Conservation (phyloP, 2,329 filamentous ascomycete genomes). For the Pseudovirgaria hyperparasitica region DNA sequence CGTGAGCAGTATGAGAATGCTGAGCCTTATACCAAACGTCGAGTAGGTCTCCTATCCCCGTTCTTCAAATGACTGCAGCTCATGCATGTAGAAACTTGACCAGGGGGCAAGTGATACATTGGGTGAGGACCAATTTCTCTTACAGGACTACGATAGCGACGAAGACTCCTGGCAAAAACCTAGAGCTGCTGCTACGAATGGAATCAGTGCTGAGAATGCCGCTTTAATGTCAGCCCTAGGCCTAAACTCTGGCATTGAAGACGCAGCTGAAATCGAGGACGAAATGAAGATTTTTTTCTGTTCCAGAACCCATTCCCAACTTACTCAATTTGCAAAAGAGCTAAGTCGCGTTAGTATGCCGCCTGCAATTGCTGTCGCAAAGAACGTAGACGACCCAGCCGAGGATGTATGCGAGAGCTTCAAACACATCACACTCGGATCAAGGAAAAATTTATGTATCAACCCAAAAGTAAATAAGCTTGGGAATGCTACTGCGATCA, state of each 20-base stretch:
- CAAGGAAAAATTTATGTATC: constrained; percentile 79
- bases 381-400: constrained; percentile 5
- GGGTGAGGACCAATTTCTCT: constrained; percentile 56
- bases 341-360: constrained; percentile 67
- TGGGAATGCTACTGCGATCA: constrained; percentile 64
- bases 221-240: constrained; percentile 54
- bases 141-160: constrained; percentile 64
- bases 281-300: constrained; percentile 83
- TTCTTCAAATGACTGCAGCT: not conserved
- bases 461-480: constrained; percentile 69
- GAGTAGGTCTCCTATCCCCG: constrained; percentile 17
- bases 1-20: constrained; percentile 38
- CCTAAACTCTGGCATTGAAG: constrained; percentile 20
- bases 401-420: constrained; percentile 42
- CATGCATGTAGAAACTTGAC: constrained; percentile 11
- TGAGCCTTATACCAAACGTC: constrained; percentile 36
- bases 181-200: constrained; percentile 21
- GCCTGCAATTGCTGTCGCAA: constrained; percentile 42
- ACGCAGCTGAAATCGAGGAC: constrained; percentile 44
- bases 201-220: constrained; percentile 62
- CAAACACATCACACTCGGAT: constrained; percentile 74
- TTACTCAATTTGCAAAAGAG: constrained; percentile 79
- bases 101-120: constrained; percentile 5
- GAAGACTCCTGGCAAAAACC: constrained; percentile 28
- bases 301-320: constrained; percentile 82